phyloP scores from a whole-genome alignment of 257 asterid genomes.

The Nicotiana tabacum region DNA sequence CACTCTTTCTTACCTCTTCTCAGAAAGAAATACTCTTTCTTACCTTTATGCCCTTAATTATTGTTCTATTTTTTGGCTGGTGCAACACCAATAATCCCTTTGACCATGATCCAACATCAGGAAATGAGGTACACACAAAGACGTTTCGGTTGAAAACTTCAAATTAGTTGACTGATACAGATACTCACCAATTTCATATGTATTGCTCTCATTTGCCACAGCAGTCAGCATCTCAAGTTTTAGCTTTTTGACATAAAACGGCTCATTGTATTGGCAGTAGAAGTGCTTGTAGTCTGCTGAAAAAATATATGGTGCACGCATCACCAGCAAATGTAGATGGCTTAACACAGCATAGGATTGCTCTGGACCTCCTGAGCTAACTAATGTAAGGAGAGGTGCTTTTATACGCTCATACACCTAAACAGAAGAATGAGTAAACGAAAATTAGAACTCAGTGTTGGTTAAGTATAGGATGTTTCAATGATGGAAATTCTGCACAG shows the following conservation, averaged over 20 bases:
- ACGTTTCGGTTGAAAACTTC: neutral
- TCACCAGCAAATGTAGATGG: conserved; percentile 94
- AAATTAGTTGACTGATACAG: neutral
- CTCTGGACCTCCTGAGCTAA: conserved; percentile 98
- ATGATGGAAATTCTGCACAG: neutral
- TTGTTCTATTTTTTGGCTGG: neutral
- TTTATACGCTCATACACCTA: conserved; percentile 97
- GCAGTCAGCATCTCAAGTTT: conserved; percentile 99
- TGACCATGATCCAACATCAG: neutral
- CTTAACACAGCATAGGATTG: conserved; percentile 91
- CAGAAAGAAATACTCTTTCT: neutral
- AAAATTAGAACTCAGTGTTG: neutral
- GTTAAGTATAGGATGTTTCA: neutral
- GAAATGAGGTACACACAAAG: neutral
- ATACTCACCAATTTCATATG: conserved; percentile 86
- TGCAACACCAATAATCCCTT: conserved; percentile 6
- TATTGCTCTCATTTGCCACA: conserved; percentile 97
- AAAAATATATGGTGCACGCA: conserved; percentile 96
- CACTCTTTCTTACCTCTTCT: neutral
- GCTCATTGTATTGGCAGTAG: conserved; percentile 96
- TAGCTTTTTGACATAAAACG: conserved; percentile 94
- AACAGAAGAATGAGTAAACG: conserved; percentile 9
- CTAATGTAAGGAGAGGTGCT: conserved; percentile 97
- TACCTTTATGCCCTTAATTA: neutral
- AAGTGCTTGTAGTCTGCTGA: conserved; percentile 96